Evolutionary conservation across 768 basidiomycete species (phyloP), one percentile per base, ranked within the genome.

Genomic region (Collybia nuda): DNA sequence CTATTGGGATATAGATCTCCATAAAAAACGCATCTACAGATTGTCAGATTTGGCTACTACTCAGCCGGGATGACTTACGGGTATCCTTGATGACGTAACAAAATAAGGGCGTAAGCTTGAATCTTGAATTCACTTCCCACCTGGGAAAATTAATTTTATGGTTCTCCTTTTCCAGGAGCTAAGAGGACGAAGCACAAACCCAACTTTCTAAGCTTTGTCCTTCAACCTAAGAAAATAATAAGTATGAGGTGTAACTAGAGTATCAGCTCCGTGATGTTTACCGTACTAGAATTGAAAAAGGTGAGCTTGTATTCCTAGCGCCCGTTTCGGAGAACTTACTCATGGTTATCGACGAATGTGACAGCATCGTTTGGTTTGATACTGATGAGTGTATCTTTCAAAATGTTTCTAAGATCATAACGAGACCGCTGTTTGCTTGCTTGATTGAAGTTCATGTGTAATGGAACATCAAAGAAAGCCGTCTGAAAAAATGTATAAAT

Each of bases 331-430:
- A 32, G 45, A 32, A 69, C 86, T 67, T 54, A 91, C 90, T 93
- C 91, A 56, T 93, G 90, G 65, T 93, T 93, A 59, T 93, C 90
- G 6, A 93, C 90, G 60, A 93, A 93, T 0, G 90, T 93, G 5
- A 97, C 90, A 3, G 93, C 89, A 62, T 93, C 90, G 22, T 77
- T 72, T 2, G 94, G 93, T 52, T 82, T 78, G 2, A 70, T 61
- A 49, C 85, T 75, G 15, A 91, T 76, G 9, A 98, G 65, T 1
- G 89, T 87, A 40, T 78, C 74, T 45, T 86, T 73, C 36, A 94
- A 71, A 53, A 98, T 85, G 26, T 63, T 79, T 53, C 92, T 73
- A 40, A 98, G 75, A 67, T 96, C 93, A 59, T 83, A 96, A 15
- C 75, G 70, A 29, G 76, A 74, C 24, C 85, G 78, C 14, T 72